phyloP scores from a whole-genome alignment of 352 stramenopile species.

The Globisporangium iwayamae region DNA sequence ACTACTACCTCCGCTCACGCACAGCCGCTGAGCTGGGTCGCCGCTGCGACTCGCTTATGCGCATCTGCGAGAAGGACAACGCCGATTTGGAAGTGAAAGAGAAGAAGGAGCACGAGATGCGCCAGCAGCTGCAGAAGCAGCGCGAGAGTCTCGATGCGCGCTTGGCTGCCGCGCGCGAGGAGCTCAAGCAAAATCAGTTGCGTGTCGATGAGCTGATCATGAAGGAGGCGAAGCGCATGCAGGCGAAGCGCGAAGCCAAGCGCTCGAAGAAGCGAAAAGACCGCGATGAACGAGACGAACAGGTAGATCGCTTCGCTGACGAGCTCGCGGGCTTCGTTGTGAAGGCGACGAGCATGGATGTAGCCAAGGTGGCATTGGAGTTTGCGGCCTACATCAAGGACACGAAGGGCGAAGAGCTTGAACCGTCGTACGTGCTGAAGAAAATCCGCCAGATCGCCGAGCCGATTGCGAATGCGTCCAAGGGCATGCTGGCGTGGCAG shows the following conservation, averaged over 20 bases:
- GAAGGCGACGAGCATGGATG: conserved; percentile 49
- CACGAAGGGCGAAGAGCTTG: conserved; percentile 35
- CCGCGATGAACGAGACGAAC: conserved; percentile 59
- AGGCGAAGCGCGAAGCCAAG: conserved; percentile 75
- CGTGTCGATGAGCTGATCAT: conserved; percentile 86
- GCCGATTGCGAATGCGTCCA: conserved; percentile 40
- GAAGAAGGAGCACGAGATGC: conserved; percentile 70
- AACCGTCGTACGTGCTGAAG: conserved; percentile 67
- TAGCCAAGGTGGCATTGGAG: conserved; percentile 63
- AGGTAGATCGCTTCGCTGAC: conserved; percentile 50
- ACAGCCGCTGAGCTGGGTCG: conserved; percentile 94
- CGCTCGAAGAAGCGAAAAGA: conserved; percentile 79
- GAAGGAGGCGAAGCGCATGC: conserved; percentile 86
- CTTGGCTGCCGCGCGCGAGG: conserved; percentile 53
- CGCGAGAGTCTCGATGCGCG: conserved; percentile 67
- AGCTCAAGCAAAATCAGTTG: conserved; percentile 73
- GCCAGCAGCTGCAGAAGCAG: conserved; percentile 56
- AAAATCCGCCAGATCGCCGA: conserved; percentile 66
- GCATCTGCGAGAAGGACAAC: conserved; percentile 93
- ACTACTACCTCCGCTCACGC: conserved; percentile 98
- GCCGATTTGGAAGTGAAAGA: conserved; percentile 75
- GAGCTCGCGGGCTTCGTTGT: conserved; percentile 64
- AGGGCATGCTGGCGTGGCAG: conserved; percentile 45
- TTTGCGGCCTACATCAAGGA: conserved; percentile 56
- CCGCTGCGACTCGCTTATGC: conserved; percentile 94